Base-by-base conservation (phyloP, 306 rosid genomes). In the Dryas drummondii region DNA sequence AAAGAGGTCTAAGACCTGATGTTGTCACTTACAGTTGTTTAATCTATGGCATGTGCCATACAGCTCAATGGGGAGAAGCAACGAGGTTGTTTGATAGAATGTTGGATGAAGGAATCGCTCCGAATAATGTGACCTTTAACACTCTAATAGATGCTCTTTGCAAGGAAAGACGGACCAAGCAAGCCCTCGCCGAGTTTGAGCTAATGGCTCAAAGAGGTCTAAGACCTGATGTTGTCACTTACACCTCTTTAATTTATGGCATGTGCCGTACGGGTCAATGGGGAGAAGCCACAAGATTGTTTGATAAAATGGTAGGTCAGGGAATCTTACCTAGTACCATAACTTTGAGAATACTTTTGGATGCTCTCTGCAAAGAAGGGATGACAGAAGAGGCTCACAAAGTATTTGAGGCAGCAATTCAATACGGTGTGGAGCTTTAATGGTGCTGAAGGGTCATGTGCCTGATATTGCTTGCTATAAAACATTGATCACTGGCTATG, bases 111-210 rank as follows among this genome's bases (percentile, higher is more conserved):
- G 42, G 41, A n/a, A 11, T 66, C n/a, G 14, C 68, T 5, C 53
- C 41, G 17, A 0, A 42, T 42, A 14, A 15, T 15, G 13, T 64
- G 8, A 64, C 50, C 68, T 64, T 16, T 15, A 64, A 1, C 13
- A 7, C 27, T 64, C 3, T 42, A 4, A 64, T 64, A 15, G 6
- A n/a, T 42, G 50, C 13, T 19, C 40, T 37, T 64, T 64, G 68
- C 65, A 76, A 45, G 51, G 66, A 76, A 40, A 40, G 73, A 42
- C 44, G 48, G 53, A 42, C 37, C 6, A n/a, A 54, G 49, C 73
- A 49, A 5, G 66, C 73, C 10, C 48, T 66, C 51, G 2, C 2
- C 6, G 10, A 45, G 45, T 26, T 76, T 4, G 56, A 44, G n/a
- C 14, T 56, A 17, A 66, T 66, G 54, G 11, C 44, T 4, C 15